Evolutionary conservation across 805 yeast species (phyloP).

Genomic region (Wickerhamiella sorbophila): DNA sequence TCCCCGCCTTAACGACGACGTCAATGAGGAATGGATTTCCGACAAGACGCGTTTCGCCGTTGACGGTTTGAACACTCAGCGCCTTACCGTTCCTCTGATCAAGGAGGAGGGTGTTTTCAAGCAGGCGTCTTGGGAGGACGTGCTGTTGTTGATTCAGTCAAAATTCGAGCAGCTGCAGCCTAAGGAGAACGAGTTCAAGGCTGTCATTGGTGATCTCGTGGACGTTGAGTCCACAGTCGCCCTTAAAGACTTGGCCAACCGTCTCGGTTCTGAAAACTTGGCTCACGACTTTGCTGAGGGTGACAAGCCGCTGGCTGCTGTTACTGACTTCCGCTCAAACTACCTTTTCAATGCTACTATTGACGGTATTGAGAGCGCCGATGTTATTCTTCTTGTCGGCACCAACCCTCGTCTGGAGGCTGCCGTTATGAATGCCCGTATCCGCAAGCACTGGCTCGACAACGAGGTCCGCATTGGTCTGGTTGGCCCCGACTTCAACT

Average conservation of each 20-base stretch:
- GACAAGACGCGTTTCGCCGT: conserved; percentile 77
- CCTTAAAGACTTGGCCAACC: conserved; percentile 63
- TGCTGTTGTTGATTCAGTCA: conserved; percentile 51
- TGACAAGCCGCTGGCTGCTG: conserved; percentile 43
- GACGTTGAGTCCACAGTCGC: conserved; percentile 78
- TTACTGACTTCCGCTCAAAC: conserved; percentile 63
- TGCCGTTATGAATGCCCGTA: conserved; percentile 71
- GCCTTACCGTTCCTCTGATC: conserved; percentile 68
- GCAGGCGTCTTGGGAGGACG: conserved; percentile 79
- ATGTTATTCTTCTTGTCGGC: conserved; percentile 65
- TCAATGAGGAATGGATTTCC: conserved; percentile 84
- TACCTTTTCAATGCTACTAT: conserved; percentile 69
- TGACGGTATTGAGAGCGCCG: conserved; percentile 70
- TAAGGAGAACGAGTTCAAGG: conserved; percentile 58
- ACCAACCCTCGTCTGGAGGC: conserved; percentile 86
- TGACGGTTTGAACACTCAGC: conserved; percentile 76
- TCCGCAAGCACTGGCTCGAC: conserved; percentile 67
- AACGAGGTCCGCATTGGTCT: conserved; percentile 49
- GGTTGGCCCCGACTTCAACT: conserved; percentile 63
- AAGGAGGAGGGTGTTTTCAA: conserved; percentile 55
- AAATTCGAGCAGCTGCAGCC: conserved; percentile 45
- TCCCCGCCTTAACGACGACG: conserved; percentile 73
- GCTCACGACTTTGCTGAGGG: conserved; percentile 55
- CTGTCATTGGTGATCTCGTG: conserved; percentile 64
- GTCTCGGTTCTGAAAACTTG: conserved; percentile 66